Conservation (phyloP, 139 green algal genomes). For the Edaphochlamys debaryana region DNA sequence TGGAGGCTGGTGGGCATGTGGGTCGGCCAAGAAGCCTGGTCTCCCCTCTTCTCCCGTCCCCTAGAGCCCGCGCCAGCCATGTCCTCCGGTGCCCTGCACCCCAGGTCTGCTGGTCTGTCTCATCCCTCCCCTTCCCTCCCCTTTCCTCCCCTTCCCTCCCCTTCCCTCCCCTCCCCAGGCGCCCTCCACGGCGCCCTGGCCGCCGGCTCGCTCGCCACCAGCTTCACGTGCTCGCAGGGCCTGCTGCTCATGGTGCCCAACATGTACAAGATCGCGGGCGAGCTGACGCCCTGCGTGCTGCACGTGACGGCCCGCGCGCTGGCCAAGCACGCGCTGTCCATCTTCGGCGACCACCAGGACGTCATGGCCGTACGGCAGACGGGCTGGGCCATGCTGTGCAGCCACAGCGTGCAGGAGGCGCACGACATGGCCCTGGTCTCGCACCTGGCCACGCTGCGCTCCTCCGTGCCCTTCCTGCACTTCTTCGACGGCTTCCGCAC, state of each 20-base stretch:
- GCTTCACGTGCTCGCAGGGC: constrained; percentile 74
- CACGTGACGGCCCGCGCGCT: constrained; percentile 66
- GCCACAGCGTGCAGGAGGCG: constrained; percentile 71
- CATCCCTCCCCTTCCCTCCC: too few species aligned
- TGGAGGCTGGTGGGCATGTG: too few species aligned
- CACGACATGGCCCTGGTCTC: constrained; percentile 66
- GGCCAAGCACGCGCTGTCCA: constrained; percentile 65
- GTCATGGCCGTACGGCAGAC: constrained; percentile 67
- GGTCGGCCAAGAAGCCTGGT: too few species aligned
- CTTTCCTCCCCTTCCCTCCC: too few species aligned
- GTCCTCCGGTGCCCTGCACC: too few species aligned
- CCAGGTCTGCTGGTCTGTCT: too few species aligned
- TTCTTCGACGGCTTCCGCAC: constrained; percentile 64
- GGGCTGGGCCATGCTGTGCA: constrained; percentile 69
- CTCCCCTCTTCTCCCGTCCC: too few species aligned
- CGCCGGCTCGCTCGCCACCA: constrained; percentile 63
- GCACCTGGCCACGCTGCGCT: constrained; percentile 65
- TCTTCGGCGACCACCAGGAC: constrained; percentile 75
- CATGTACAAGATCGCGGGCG: constrained; percentile 75
- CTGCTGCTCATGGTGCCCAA: constrained; percentile 76
- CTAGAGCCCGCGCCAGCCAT: too few species aligned
- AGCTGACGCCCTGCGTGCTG: constrained; percentile 69
- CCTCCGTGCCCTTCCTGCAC: constrained; percentile 57
- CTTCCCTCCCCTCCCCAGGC: too few species aligned
- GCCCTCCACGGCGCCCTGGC: constrained; percentile 68